Conservation (phyloP, 768 basidiomycete species). For the Krasilnikovozyma curviuscula region DNA sequence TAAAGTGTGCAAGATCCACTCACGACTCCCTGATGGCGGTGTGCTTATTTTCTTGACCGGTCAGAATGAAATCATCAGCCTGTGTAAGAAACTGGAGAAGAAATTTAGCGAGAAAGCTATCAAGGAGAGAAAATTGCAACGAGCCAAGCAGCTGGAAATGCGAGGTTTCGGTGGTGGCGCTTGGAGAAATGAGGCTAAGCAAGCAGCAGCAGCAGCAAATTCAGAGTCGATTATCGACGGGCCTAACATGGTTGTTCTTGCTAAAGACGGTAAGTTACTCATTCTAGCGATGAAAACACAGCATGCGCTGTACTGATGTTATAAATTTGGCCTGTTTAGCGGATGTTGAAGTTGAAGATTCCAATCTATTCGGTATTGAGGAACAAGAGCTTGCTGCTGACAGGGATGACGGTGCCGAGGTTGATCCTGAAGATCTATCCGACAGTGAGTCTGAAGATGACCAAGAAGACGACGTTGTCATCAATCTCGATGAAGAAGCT, state of each 20-base stretch:
- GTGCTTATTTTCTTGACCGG: constrained; percentile 88
- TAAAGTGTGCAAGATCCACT: constrained; percentile 80
- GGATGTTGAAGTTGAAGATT: constrained; percentile 29
- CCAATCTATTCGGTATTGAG: constrained; percentile 32
- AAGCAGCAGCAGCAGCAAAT: constrained; percentile 4
- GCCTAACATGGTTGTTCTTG: constrained; percentile 7
- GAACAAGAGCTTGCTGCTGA: constrained; percentile 40
- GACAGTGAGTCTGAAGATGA: constrained; percentile 53
- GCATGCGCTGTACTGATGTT: background rate
- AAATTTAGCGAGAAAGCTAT: constrained; percentile 52
- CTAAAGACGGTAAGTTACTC: constrained; percentile 5
- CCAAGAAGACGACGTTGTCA: constrained; percentile 34
- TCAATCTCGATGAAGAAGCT: constrained; percentile 43
- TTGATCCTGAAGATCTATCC: constrained; percentile 42
- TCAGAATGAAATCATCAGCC: constrained; percentile 76
- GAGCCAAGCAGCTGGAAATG: constrained; percentile 13
- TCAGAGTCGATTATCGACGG: background rate
- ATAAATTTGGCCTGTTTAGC: background rate
- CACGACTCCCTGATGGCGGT: constrained; percentile 75
- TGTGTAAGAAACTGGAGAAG: constrained; percentile 62
- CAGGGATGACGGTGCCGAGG: constrained; percentile 37
- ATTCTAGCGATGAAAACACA: background rate
- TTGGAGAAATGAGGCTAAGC: background rate
- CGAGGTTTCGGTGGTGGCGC: background rate
- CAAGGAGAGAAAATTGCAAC: constrained; percentile 32